Evolutionary conservation across 179 eudicot genomes (phyloP), one percentile per base, ranked within the genome.

Genomic region (Pouteria campechiana): DNA sequence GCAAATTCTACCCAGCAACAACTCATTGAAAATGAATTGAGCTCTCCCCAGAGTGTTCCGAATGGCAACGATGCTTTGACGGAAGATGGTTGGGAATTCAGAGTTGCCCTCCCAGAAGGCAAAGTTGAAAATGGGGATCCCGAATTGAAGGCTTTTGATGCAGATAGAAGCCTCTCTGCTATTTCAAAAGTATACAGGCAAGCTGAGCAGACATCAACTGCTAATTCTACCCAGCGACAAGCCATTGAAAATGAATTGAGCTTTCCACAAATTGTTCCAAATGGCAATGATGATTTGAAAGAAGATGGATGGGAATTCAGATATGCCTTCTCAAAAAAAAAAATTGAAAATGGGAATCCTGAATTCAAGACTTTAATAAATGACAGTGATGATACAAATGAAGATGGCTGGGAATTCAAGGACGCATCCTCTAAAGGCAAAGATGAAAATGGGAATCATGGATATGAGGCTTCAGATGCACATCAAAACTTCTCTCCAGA

Each of bases 141-240:
- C n/a, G n/a, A n/a, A n/a, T n/a, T n/a, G n/a, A n/a, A n/a, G n/a
- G n/a, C n/a, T n/a, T n/a, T n/a, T n/a, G n/a, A n/a, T n/a, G n/a
- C n/a, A n/a, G n/a, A n/a, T n/a, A n/a, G n/a, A n/a, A n/a, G n/a
- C n/a, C n/a, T n/a, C n/a, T n/a, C n/a, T n/a, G n/a, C n/a, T n/a
- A n/a, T 83, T 51, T 73, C 88, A 60, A 66, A 62, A 54, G 53
- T 88, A 44, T 83, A 83, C 58, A 68, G 73, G 46, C 68, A 83
- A 71, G 68, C 76, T 41, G 76, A 59, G 46, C 59, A 48, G 52
- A 52, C 22, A 44, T n/a, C n/a, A n/a, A 48, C 68, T 52, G 30
- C 72, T 5, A 57, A 37, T 48, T n/a, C n/a, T n/a, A n/a, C n/a
- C n/a, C n/a, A n/a, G n/a, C n/a, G n/a, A n/a, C n/a, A n/a, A n/a